These are phyloP conservation scores for Mycena pura DNA, from an alignment of 768 basidiomycete genomes.

Conservation along the genomic window DNA sequence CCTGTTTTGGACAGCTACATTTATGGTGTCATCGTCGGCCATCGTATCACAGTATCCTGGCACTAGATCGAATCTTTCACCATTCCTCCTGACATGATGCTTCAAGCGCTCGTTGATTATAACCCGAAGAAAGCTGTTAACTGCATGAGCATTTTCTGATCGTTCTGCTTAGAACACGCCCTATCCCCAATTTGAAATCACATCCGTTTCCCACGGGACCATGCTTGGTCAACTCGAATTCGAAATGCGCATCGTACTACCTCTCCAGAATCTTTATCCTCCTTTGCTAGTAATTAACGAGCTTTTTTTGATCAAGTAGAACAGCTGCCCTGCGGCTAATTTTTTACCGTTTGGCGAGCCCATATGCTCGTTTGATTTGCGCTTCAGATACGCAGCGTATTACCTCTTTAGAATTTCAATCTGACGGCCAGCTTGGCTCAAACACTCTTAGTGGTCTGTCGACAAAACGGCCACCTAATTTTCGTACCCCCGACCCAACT, in stretches of 20 bases:
- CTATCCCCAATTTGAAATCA: not conserved
- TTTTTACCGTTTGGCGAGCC: not conserved
- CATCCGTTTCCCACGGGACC: conserved; percentile 1
- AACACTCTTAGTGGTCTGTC: no score
- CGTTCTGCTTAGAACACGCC: not conserved
- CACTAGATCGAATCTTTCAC: not conserved
- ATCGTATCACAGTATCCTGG: not conserved
- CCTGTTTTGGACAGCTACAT: not conserved
- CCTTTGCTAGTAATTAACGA: conserved; percentile 4
- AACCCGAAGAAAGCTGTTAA: not conserved
- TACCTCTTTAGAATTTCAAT: conserved; percentile 6
- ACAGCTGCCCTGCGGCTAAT: not conserved
- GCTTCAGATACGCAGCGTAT: not conserved
- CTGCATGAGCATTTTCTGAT: conserved; percentile 2
- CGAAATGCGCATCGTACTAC: conserved; percentile 8
- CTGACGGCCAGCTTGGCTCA: not conserved
- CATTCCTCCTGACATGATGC: not conserved
- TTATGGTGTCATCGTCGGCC: not conserved
- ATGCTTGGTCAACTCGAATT: not conserved
- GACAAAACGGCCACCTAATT: no score
- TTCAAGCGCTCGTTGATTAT: not conserved
- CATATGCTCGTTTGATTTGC: not conserved
- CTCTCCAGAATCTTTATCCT: conserved; percentile 1
- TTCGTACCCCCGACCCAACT: no score
- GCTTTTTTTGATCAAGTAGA: not conserved